Conservation (phyloP, 768 basidiomycete species). For the Leccinellum albellum region DNA sequence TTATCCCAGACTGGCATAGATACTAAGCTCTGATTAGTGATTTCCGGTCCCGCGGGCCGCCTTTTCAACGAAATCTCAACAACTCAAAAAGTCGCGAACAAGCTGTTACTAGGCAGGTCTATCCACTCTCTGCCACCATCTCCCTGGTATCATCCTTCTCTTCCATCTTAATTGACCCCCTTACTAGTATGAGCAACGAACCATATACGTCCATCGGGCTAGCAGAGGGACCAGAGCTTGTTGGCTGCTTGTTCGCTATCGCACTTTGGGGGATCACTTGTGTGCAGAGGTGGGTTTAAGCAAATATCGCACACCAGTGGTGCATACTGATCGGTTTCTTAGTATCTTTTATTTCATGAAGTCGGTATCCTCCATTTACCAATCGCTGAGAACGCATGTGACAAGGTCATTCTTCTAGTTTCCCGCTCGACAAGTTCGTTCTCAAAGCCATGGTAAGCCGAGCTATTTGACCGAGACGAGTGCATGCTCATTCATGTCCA, state of each 20-base stretch:
- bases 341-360: constrained; percentile 20
- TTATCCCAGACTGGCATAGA: not conserved
- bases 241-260: constrained; percentile 15
- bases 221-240: constrained; percentile 14
- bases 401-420: constrained; percentile 1
- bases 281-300: constrained; percentile 15
- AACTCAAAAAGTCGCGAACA: not conserved
- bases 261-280: constrained; percentile 25
- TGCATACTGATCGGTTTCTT: not conserved
- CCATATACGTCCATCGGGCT: not conserved
- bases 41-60: not conserved
- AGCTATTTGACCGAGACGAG: not conserved
- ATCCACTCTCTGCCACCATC: not conserved
- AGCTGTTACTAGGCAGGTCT: not conserved
- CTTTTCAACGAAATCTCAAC: not conserved
- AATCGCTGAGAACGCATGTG: not conserved
- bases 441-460: constrained; percentile 12
- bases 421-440: not conserved
- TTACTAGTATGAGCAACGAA: not conserved
- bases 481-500: not conserved
- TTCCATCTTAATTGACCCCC: not conserved
- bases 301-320: not conserved
- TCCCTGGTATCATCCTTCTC: not conserved
- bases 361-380: constrained; percentile 2
- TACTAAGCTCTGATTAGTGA: not conserved